phyloP scores from a whole-genome alignment of 768 basidiomycete species.

The Daedalea quercina region DNA sequence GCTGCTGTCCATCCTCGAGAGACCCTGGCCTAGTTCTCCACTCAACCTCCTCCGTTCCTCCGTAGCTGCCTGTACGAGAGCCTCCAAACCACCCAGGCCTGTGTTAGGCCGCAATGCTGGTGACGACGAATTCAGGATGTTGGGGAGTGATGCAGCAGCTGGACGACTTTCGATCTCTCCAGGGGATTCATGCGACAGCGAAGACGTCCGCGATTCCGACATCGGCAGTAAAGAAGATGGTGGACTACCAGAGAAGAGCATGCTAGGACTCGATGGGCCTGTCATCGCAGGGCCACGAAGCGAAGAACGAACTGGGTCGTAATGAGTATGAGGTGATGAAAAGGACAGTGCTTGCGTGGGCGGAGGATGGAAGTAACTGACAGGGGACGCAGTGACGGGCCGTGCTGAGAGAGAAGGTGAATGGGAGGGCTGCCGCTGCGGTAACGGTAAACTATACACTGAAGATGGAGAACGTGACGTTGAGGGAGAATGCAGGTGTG shows the following conservation, averaged over 20 bases:
- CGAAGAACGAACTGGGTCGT: not conserved
- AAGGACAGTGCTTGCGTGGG: not conserved
- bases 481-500: conserved; percentile 7
- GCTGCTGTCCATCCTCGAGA: not conserved
- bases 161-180: conserved; percentile 2
- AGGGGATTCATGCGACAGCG: conserved; percentile 2
- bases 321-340: not conserved
- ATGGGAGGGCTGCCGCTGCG: conserved; percentile 4
- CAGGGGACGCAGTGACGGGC: conserved; percentile 4
- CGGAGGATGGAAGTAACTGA: not conserved
- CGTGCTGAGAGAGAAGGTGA: conserved; percentile 4
- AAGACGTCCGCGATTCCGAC: conserved; percentile 2
- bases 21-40: conserved; percentile 12
- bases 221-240: not conserved
- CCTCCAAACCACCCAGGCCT: conserved; percentile 42
- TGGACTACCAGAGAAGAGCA: not conserved
- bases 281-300: not conserved
- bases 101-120: conserved; percentile 16
- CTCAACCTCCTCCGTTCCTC: conserved; percentile 54
- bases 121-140: conserved; percentile 16
- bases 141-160: conserved; percentile 14
- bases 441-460: not conserved
- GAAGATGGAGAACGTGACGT: conserved; percentile 4
- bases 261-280: not conserved
- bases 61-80: conserved; percentile 65